These are phyloP conservation scores for Coprinopsis sp. DNA, from an alignment of 768 basidiomycete species.

Conservation along the genomic window DNA sequence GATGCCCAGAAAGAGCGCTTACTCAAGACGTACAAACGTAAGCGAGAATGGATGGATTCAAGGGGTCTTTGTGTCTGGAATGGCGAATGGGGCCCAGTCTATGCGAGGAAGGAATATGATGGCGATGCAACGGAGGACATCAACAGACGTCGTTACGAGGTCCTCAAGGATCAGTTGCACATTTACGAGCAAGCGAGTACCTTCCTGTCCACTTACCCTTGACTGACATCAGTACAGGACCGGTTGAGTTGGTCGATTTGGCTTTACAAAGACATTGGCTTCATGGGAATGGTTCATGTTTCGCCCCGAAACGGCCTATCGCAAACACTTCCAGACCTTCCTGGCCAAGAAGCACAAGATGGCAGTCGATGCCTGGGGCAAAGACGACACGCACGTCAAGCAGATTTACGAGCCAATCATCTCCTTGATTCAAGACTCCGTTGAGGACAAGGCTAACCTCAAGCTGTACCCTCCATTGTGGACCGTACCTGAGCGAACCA, in stretches of 20 bases:
- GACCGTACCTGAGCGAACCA: slow-evolving; percentile 56
- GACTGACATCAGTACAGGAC: slow-evolving; percentile 47
- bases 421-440: slow-evolving; percentile 52
- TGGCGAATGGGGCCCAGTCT: slow-evolving; percentile 84
- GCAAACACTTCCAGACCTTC: slow-evolving; percentile 61
- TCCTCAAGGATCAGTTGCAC: slow-evolving; percentile 67
- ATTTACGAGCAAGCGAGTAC: slow-evolving; percentile 58
- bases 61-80: slow-evolving; percentile 68
- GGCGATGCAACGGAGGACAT: slow-evolving; percentile 60
- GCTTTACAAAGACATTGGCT: slow-evolving; percentile 82
- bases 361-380: slow-evolving; percentile 75
- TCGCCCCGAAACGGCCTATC: slow-evolving; percentile 64
- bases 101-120: slow-evolving; percentile 58
- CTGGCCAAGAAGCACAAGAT: slow-evolving; percentile 71
- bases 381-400: slow-evolving; percentile 54
- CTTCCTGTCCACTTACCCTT: not conserved
- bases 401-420: slow-evolving; percentile 62
- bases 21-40: slow-evolving; percentile 57
- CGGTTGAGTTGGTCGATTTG: slow-evolving; percentile 78
- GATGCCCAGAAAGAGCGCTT: slow-evolving; percentile 49
- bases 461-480: slow-evolving; percentile 60
- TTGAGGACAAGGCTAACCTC: slow-evolving; percentile 41
- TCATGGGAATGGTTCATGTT: slow-evolving; percentile 79
- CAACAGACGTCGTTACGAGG: slow-evolving; percentile 59
- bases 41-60: slow-evolving; percentile 72